These are phyloP conservation scores for Amanita molliuscula DNA, from an alignment of 768 basidiomycete species.

Conservation along the genomic window DNA sequence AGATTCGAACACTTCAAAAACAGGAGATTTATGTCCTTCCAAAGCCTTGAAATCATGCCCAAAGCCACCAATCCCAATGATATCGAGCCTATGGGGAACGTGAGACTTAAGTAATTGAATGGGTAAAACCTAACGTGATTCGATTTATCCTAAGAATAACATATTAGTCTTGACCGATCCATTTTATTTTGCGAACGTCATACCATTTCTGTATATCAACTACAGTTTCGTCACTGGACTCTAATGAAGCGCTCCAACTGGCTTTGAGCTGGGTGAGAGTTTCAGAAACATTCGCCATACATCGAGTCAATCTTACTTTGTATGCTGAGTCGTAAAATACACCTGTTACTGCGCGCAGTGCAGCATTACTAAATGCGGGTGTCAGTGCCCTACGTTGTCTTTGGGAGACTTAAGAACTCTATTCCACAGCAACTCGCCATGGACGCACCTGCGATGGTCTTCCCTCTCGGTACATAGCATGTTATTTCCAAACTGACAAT, in stretches of 20 bases:
- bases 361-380: not conserved
- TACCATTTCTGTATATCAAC: conserved; percentile 42
- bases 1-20: conserved; percentile 30
- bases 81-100: conserved; percentile 33
- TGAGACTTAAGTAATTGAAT: not conserved
- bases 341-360: conserved; percentile 12
- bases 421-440: not conserved
- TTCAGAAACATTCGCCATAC: not conserved
- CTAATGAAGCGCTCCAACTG: conserved; percentile 19
- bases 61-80: conserved; percentile 49
- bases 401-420: not conserved
- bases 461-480: conserved; percentile 33
- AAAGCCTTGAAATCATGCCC: conserved; percentile 46
- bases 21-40: conserved; percentile 31
- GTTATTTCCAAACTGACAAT: conserved; percentile 27
- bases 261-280: conserved; percentile 21
- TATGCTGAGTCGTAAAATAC: conserved; percentile 43
- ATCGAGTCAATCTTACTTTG: conserved; percentile 22
- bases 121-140: conserved; percentile 22
- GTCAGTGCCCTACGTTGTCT: conserved; percentile 35
- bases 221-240: conserved; percentile 14
- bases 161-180: not conserved
- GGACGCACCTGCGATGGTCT: conserved; percentile 31
- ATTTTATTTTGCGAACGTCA: not conserved
- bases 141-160: conserved; percentile 28